A percentile compares a stretch with the other conserved stretches of the same genome.
Conservation (phyloP, 805 yeast genomes). For the Komagataella populi region DNA sequence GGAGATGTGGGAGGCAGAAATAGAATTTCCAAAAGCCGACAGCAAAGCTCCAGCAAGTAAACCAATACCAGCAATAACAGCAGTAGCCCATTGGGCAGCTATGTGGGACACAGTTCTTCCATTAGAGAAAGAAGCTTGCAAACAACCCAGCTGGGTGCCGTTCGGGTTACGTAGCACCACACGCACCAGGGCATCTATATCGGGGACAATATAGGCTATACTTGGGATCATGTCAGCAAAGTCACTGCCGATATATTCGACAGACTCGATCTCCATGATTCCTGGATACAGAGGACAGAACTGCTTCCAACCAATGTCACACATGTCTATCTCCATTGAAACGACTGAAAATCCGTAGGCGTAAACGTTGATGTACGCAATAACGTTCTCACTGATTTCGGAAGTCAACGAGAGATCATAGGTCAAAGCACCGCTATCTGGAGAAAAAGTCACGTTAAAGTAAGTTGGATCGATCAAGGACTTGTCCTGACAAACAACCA, state of each 20-base stretch:
- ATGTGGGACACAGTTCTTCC: conserved; percentile 72
- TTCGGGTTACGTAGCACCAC: conserved; percentile 25
- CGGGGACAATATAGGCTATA: conserved; percentile 77
- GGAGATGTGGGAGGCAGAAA: conserved; percentile 79
- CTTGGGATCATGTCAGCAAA: conserved; percentile 59
- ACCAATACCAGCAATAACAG: conserved; percentile 83
- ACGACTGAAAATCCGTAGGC: conserved; percentile 80
- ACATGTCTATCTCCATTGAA: conserved; percentile 42
- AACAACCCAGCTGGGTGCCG: conserved; percentile 46
- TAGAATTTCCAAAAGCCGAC: conserved; percentile 75
- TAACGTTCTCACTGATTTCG: conserved; percentile 49
- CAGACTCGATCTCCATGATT: conserved; percentile 57
- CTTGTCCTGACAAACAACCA: conserved; percentile 76
- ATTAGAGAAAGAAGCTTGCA: conserved; percentile 62
- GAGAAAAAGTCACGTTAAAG: conserved; percentile 66
- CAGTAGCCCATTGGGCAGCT: conserved; percentile 89
- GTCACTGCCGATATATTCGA: conserved; percentile 37
- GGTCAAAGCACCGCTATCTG: conserved; percentile 50
- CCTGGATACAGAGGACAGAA: conserved; percentile 88
- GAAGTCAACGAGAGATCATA: conserved; percentile 63
- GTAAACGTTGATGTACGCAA: conserved; percentile 59
- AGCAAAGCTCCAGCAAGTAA: conserved; percentile 68
- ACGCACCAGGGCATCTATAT: conserved; percentile 68
- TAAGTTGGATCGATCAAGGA: conserved; percentile 60
- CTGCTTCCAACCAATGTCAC: conserved; percentile 64